Base-by-base conservation (phyloP, 2,329 filamentous ascomycete genomes). In the Xylaria arbuscula region DNA sequence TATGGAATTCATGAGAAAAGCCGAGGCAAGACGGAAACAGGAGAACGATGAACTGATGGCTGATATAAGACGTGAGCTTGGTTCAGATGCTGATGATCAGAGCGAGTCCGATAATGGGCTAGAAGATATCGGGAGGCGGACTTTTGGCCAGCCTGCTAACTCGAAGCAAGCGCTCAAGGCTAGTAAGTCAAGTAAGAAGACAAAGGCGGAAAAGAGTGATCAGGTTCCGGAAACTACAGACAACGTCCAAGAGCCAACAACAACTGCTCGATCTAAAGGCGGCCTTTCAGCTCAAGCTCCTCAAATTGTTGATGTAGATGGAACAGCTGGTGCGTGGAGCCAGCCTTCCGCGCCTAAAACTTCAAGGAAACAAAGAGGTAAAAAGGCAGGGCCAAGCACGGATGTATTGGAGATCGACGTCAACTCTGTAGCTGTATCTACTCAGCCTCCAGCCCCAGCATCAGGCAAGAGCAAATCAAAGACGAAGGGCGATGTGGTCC, bases 1-100 rank as follows among this genome's bases (percentile, higher is more conserved):
- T 60, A 93, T 99, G 91, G 93, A 93, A 69, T 99, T 99, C 78
- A 98, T 99, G 96, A 89, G 91, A 75, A 93, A 91, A 72, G 93
- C 94, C 1, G 94, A 98, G 76, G 92, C 91, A 34, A 86, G 89
- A 45, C 89, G 89, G 75, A 94, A 91, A 79, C 88, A 91, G 70
- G 87, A 89, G 66, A 98, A 98, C 73, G 93, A 97, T 74, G 91
- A 92, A 64, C 88, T 93, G 65, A 82, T 93, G 13, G 86, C 84
- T 50, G 85, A 89, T 73, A 88, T 98, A 57, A 87, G 90, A 57
- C 88, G 89, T 64, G 92, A 95, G 56, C 83, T 98, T 50, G 89
- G 90, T 34, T 90, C 89, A 5, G 84, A 88, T 22, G 82, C 82
- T n/a, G 84, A 84, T 72, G 80, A 82, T 38, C 83, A 83, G 8